These are phyloP conservation scores for Marchantia paleacea DNA, from an alignment of 225 moss, liverwort and hornwort species.

Conservation along the genomic window DNA sequence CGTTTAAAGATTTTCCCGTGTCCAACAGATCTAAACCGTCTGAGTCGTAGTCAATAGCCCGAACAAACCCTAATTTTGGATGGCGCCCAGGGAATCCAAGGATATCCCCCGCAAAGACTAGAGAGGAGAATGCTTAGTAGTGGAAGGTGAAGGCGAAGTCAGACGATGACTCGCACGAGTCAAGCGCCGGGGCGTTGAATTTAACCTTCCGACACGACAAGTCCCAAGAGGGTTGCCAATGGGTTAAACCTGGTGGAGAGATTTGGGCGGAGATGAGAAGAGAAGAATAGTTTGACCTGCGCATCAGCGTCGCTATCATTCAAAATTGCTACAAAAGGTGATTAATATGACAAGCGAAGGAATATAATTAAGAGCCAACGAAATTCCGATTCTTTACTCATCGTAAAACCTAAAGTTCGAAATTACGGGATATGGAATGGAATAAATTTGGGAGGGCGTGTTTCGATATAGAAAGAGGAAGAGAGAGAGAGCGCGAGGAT, in stretches of 20 bases:
- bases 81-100: neutral
- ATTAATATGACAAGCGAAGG: too few species aligned
- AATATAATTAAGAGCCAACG: neutral
- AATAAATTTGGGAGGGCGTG: constrained; percentile 3
- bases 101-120: neutral
- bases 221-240: too few species aligned
- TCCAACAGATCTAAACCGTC: neutral
- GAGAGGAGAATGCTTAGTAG: too few species aligned
- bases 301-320: neutral
- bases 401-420: neutral
- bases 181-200: too few species aligned
- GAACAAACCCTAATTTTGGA: neutral
- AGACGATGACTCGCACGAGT: too few species aligned
- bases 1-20: too few species aligned
- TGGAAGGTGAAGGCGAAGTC: too few species aligned
- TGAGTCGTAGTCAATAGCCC: neutral
- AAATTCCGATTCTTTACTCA: neutral
- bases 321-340: neutral
- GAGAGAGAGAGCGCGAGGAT: neutral
- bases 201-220: too few species aligned
- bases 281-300: neutral
- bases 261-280: neutral
- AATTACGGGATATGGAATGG: neutral
- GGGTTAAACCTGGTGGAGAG: neutral
- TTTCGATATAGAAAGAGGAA: neutral